These are phyloP conservation scores for Cyclotella kingstonii DNA, from an alignment of 108 stramenopile species.

Conservation along the genomic window DNA sequence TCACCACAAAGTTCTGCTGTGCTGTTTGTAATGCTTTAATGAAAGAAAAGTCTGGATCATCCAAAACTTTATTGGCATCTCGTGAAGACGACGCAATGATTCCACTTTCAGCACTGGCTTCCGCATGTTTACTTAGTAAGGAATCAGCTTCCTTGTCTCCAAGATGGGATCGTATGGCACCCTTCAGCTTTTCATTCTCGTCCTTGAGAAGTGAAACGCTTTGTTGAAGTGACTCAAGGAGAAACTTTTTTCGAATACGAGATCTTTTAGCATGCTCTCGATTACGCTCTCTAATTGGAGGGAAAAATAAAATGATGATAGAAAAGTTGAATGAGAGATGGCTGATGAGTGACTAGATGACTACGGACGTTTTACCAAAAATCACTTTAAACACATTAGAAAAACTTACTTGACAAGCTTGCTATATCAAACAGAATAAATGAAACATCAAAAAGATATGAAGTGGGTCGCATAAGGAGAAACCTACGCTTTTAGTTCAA, in stretches of 20 bases:
- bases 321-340: constrained; percentile 6
- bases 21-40: constrained; percentile 96
- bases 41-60: constrained; percentile 96
- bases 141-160: constrained; percentile 65
- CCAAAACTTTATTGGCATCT: constrained; percentile 89
- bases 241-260: constrained; percentile 95
- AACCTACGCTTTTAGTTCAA: no score
- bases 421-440: constrained; percentile 9
- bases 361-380: neutral
- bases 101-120: constrained; percentile 51
- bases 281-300: constrained; percentile 71
- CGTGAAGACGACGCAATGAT: constrained; percentile 62
- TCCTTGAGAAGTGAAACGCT: constrained; percentile 75
- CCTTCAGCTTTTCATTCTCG: constrained; percentile 84
- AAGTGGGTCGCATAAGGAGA: no score
- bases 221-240: constrained; percentile 93
- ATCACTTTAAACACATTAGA: neutral
- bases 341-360: neutral
- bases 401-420: constrained; percentile 47
- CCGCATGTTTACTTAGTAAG: constrained; percentile 51
- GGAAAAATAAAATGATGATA: neutral
- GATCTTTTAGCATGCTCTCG: constrained; percentile 93
- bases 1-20: constrained; percentile 97
- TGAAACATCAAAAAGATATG: constrained; percentile 10
- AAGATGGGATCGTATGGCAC: constrained; percentile 65